Base-by-base conservation (phyloP, 2,329 filamentous ascomycete species). In the Falciphora oryzae region DNA sequence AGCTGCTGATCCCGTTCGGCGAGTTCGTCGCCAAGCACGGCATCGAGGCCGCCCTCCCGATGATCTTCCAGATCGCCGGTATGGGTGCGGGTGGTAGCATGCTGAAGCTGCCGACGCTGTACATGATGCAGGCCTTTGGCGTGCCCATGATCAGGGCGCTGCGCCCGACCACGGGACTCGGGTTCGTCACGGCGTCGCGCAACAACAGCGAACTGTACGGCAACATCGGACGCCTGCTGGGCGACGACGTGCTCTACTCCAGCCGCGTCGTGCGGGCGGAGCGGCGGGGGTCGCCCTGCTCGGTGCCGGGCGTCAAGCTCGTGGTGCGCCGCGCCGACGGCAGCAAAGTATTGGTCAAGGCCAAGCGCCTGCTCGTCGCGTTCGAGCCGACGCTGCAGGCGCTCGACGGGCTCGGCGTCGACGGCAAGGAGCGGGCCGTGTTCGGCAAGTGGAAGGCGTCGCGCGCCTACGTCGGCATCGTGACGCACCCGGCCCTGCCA, bases 1-100 rank as follows among this genome's bases (percentile, higher is more conserved):
- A 83, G 22, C 71, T 85, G 2, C 69, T 80, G 27, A 70, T 82
- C 4, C 76, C 80, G 2, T 84, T 80, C 65, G 76, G 78, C 25
- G 74, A 81, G 4, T 83, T 83, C 64, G 73, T 80, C 16, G 69
- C 73, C 44, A 83, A 84, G 70, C 78, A 83, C 70, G 70, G 73
- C n/a, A 70, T 85, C 6, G 70, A 75, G 27, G 77, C 74, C 32
- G 72, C 78, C 2, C 73, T 81, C 1, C 74, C 73, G n/a, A 71
- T 75, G 10, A 73, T 81, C 22, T 80, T 75, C 66, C 68, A 69
- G 18, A 76, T 76, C 64, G 75, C 75, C 1, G 75, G 77, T 28
- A 75, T 81, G 62, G 82, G 80, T 3, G 68, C 80, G 2, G 78
- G 78, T 2, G 78, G 78, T 22, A 77, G 83, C 66, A 73, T 81